Evolutionary conservation across 306 rosid genomes (phyloP).

Genomic region (Gillenia trifoliata): DNA sequence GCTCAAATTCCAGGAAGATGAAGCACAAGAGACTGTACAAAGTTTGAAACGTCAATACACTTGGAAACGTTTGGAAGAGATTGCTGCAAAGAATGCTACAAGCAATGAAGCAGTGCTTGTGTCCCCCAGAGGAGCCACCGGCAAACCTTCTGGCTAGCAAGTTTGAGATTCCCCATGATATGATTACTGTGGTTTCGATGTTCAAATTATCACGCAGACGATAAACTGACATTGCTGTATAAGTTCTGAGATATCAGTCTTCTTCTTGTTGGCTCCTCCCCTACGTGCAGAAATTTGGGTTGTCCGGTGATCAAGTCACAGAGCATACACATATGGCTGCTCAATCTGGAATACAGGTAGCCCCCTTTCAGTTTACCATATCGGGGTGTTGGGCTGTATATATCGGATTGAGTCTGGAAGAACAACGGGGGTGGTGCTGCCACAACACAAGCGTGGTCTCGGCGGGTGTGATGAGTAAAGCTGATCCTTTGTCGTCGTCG

Average conservation of each 20-base stretch:
- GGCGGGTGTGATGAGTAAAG: slow-evolving; percentile 31
- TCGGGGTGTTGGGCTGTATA: slow-evolving; percentile 41
- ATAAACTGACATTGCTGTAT: slow-evolving; percentile 9
- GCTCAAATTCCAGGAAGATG: slow-evolving; percentile 65
- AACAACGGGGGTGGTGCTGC: slow-evolving; percentile 30
- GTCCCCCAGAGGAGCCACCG: slow-evolving; percentile 48
- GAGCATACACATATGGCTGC: slow-evolving; percentile 22
- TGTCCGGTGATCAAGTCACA: slow-evolving; percentile 23
- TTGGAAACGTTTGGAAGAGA: slow-evolving; percentile 88
- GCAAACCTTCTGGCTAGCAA: slow-evolving; percentile 49
- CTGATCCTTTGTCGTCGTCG: slow-evolving; percentile 29
- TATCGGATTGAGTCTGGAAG: slow-evolving; percentile 51
- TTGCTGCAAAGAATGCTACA: slow-evolving; percentile 69
- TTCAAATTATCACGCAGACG: slow-evolving; percentile 17
- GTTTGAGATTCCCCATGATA: slow-evolving; percentile 1
- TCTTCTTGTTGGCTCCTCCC: slow-evolving; percentile 22
- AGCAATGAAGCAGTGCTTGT: slow-evolving; percentile 75
- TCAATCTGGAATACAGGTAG: slow-evolving; percentile 28
- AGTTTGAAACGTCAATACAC: slow-evolving; percentile 53
- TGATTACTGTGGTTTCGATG: slow-evolving; percentile 13
- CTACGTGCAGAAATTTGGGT: not conserved
- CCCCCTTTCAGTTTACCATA: slow-evolving; percentile 29
- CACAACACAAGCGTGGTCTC: slow-evolving; percentile 4
- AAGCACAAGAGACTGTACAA: slow-evolving; percentile 48
- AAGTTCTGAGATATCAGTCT: slow-evolving; percentile 19